These are phyloP conservation scores for Trifolium pratense DNA, from an alignment of 306 rosid species.

Conservation along the genomic window DNA sequence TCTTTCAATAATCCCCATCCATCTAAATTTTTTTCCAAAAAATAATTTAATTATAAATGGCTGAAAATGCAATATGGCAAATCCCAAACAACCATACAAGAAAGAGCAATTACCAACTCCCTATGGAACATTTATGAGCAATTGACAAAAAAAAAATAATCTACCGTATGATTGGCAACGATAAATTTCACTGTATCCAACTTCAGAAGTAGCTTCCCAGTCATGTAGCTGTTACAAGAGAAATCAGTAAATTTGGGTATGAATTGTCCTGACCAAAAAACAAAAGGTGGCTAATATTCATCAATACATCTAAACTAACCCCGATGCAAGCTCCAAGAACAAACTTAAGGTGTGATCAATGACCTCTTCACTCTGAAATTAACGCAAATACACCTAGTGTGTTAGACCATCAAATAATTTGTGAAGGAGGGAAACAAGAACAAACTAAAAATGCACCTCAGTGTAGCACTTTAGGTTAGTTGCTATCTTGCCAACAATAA, in stretches of 20 bases:
- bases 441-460: conserved; percentile 37
- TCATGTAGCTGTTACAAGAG: conserved; percentile 76
- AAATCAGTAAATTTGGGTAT: conserved; percentile 16
- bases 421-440: conserved; percentile 20
- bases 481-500: conserved; percentile 56
- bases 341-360: conserved; percentile 93
- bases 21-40: conserved; percentile 10
- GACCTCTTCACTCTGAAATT: conserved; percentile 91
- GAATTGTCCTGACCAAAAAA: conserved; percentile 35
- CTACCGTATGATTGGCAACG: conserved; percentile 93
- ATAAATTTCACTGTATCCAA: conserved; percentile 92
- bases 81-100: conserved; percentile 21
- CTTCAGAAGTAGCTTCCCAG: conserved; percentile 96
- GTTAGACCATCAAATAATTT: conserved; percentile 23
- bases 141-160: conserved; percentile 1
- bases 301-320: conserved; percentile 61
- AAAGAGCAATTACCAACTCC: conserved; percentile 14
- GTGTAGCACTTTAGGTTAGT: conserved; percentile 58
- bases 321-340: conserved; percentile 97
- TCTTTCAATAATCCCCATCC: not conserved
- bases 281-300: conserved; percentile 36
- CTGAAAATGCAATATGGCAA: conserved; percentile 19
- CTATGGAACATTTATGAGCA: conserved; percentile 10
- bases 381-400: conserved; percentile 33
- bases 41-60: not conserved